Percentiles rank a stretch among this genome's conserved stretches.
Conservation (phyloP, 331 rosid genomes). For the Acacia pycnantha region DNA sequence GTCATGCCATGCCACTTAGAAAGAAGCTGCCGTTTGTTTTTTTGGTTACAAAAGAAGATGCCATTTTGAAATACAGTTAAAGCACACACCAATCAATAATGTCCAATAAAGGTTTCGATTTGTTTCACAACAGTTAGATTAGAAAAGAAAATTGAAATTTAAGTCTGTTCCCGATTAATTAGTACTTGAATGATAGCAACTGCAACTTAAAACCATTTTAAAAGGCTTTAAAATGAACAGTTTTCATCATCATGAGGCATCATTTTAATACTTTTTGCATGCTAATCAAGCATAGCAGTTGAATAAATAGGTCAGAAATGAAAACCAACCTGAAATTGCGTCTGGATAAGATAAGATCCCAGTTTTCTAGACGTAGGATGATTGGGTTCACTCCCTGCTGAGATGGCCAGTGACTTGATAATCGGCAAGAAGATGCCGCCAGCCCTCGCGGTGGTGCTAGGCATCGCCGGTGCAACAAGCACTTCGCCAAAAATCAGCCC, state of each 20-base stretch:
- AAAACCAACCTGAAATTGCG: conserved; percentile 44
- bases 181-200: not conserved
- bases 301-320: not conserved
- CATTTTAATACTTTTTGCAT: not conserved
- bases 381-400: conserved; percentile 59
- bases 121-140: conserved; percentile 4
- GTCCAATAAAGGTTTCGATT: not conserved
- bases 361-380: conserved; percentile 48
- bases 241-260: not conserved
- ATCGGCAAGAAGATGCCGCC: conserved; percentile 13
- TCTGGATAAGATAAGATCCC: conserved; percentile 36
- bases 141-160: not conserved
- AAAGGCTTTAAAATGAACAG: not conserved
- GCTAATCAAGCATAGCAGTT: not conserved
- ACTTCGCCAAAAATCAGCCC: conserved; percentile 3
- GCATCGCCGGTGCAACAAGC: conserved; percentile 15
- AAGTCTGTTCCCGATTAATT: not conserved
- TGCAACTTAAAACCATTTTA: not conserved
- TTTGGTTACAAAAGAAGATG: not conserved
- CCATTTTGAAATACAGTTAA: not conserved
- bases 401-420: conserved; percentile 61
- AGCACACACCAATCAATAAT: not conserved
- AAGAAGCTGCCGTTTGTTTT: not conserved
- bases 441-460: conserved; percentile 13
- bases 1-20: not conserved